Evolutionary conservation across 805 yeast genomes (phyloP), one percentile per base, ranked within the genome.

Genomic region (Nakazawaea peltata): DNA sequence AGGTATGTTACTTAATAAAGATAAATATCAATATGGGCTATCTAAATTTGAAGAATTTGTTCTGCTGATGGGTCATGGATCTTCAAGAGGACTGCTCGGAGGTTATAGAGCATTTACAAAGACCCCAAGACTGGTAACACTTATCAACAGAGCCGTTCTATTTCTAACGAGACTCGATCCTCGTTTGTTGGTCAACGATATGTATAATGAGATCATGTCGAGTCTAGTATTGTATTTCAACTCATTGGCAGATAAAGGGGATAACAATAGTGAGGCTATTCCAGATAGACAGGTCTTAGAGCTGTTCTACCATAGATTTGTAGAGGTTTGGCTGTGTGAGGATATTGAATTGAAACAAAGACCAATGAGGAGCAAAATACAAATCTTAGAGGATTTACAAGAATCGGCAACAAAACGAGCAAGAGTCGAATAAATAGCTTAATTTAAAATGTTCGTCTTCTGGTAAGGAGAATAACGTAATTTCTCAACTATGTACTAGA

Each of bases 401-500:
- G 23, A 8, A 10, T 7, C n/a, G n/a, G n/a, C n/a, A n/a, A n/a
- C n/a, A n/a, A n/a, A n/a, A n/a, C n/a, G 23, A 10, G 23, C 23
- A 21, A 21, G 23, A 8, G 23, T 21, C 10, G 23, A 10, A 21
- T 7, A 21, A 21, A 21, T 21, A 10, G 23, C 10, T 10, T 8
- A 21, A 21, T 21, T 21, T 21, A 7, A 23, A 19, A 36, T 36
- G 39, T 36, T 25, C 29, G 30, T 36, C 30, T 36, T 30, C 39
- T 36, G 39, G 39, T 36, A 36, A 36, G 39, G 39, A 36, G 39
- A 36, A 36, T 36, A 30, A 25, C 39, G 39, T 28, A 34, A 36
- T 26, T 16, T 28, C 15, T 12, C 16, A 5, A 10, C 24, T 21
- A 8, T 21, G 10, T 21, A 8, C 11, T 8, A 21, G 24, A 21